A percentile compares a stretch with the other conserved stretches of the same genome.
These are phyloP conservation scores for Blastomyces percursus DNA, from an alignment of 2,329 filamentous ascomycete genomes.

Conservation along the genomic window DNA sequence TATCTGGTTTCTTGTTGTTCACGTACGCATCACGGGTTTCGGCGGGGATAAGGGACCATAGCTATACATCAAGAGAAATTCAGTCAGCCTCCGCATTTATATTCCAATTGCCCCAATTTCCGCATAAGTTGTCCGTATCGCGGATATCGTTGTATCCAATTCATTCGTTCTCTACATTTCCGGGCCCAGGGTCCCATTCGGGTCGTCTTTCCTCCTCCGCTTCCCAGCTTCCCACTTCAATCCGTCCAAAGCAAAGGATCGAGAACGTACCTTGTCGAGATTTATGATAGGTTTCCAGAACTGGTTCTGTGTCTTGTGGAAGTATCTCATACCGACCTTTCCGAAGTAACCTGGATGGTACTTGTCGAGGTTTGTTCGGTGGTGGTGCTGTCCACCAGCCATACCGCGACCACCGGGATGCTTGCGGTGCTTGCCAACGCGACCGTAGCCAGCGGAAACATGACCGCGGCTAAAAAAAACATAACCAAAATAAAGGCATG, in stretches of 20 bases:
- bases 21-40: conserved; percentile 94
- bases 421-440: conserved; percentile 98
- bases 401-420: conserved; percentile 67
- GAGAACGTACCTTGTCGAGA: conserved; percentile 74
- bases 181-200: neutral
- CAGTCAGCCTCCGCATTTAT: neutral
- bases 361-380: conserved; percentile 85
- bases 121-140: conserved; percentile 3
- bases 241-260: neutral
- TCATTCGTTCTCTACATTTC: neutral
- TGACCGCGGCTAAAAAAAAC: conserved; percentile 65
- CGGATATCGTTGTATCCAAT: neutral
- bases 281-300: conserved; percentile 99
- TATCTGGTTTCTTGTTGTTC: conserved; percentile 64
- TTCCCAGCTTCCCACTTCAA: neutral
- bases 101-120: conserved; percentile 1
- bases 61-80: conserved; percentile 41
- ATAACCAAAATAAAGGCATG: conserved; percentile 10
- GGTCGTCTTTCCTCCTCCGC: no score
- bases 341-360: conserved; percentile 99
- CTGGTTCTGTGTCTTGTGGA: conserved; percentile 92
- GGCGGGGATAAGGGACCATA: conserved; percentile 86
- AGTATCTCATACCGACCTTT: conserved; percentile 91
- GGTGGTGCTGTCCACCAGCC: conserved; percentile 99
- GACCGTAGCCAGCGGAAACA: conserved; percentile 96